Conservation (phyloP, 805 yeast species). For the Ogataea siamensis region DNA sequence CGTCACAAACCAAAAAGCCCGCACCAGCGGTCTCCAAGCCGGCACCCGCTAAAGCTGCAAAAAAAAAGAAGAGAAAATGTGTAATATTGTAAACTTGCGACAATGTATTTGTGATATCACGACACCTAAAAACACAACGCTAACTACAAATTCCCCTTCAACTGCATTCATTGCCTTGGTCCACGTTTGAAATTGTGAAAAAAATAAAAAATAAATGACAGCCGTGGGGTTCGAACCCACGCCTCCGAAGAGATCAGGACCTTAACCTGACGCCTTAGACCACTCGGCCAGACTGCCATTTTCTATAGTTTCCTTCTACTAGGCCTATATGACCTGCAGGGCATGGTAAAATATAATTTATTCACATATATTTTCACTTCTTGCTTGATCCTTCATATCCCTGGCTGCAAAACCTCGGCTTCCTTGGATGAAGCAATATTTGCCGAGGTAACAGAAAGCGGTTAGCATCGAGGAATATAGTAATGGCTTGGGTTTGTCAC, state of each 20-base stretch:
- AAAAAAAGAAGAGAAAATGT: conserved; percentile 21
- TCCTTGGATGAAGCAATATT: too few relatives aligned
- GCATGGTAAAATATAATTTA: neutral
- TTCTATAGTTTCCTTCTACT: conserved; percentile 4
- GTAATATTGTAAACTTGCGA: conserved; percentile 16
- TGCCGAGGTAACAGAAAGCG: too few relatives aligned
- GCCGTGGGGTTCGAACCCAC: conserved; percentile 86
- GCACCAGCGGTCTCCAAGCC: conserved; percentile 2
- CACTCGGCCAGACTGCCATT: conserved; percentile 45
- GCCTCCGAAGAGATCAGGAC: conserved; percentile 85
- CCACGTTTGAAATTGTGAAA: neutral
- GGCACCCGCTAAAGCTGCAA: conserved; percentile 4
- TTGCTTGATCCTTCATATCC: neutral
- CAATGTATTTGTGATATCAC: neutral
- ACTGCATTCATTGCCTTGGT: too few relatives aligned
- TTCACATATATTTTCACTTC: too few relatives aligned
- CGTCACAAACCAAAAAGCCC: conserved; percentile 7
- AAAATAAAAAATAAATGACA: conserved; percentile 45
- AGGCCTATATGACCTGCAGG: neutral
- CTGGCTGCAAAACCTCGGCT: neutral
- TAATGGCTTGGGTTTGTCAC: too few relatives aligned
- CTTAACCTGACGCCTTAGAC: conserved; percentile 43
- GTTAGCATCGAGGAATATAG: too few relatives aligned
- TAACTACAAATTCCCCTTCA: too few relatives aligned
- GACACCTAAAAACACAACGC: neutral